Base-by-base conservation (phyloP, 805 yeast genomes). In the Brettanomyces naardenensis region DNA sequence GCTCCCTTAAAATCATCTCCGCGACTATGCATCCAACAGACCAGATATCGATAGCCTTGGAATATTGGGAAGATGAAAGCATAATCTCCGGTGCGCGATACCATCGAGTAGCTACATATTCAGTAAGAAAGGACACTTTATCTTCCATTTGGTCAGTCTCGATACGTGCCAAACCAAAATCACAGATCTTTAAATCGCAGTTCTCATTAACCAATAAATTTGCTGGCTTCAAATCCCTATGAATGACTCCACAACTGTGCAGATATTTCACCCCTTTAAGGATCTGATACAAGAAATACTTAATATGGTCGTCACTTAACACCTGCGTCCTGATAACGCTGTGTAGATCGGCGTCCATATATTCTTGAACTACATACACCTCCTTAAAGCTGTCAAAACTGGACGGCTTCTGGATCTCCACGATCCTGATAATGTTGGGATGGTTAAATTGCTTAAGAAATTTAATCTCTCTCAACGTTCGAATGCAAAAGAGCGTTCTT, bases 91-190 rank as follows among this genome's bases (percentile, higher is more conserved):
- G 90, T 0, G 90, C 90, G 37, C 92, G 62, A 54, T 83, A 83
- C 90, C 90, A 83, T 48, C 92, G 64, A 6, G 92, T 83, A 3
- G 90, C 90, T 3, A 83, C 92, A 47, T 83, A 83, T 53, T 83
- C 90, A 0, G 90, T 83, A 64, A 82, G 64, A 45, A 71, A 71
- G 1, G 53, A 38, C 34, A 51, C 54, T 28, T 52, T 52, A 32
- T 53, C 51, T 21, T 43, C 49, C 3, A 42, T 43, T 5, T 45
- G 37, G 44, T 69, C 72, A 38, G 66, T 54, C 28, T 77, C 68
- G 14, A 74, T 59, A 39, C 90, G 63, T 1, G 89, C 79, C 18
- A 83, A 58, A 0, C 92, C 92, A 60, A 83, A 82, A 59, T 83
- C 92, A 58, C 90, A 81, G 13, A 83, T 73, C 47, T 81, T 83